A percentile compares a stretch with the other conserved stretches of the same genome.
These are phyloP conservation scores for Arthrobotrys sinensis DNA, from an alignment of 2,329 filamentous ascomycete genomes.

Conservation along the genomic window DNA sequence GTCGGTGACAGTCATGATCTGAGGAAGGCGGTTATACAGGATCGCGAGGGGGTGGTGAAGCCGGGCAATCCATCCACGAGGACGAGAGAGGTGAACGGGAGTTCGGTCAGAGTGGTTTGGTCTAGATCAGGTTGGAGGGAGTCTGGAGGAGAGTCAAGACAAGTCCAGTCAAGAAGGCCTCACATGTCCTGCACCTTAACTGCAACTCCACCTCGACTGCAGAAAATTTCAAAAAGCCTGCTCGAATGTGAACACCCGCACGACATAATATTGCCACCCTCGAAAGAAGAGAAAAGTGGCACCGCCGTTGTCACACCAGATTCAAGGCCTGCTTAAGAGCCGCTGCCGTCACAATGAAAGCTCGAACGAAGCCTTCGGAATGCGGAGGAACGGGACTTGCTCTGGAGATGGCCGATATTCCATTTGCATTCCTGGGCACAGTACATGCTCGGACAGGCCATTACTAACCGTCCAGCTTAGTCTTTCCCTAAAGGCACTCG, in stretches of 20 bases:
- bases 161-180: not conserved
- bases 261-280: slow-evolving; percentile 17
- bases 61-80: slow-evolving; percentile 49
- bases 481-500: slow-evolving; percentile 7
- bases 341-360: not conserved
- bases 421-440: not conserved
- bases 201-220: slow-evolving; percentile 32
- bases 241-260: slow-evolving; percentile 9
- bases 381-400: slow-evolving; percentile 20
- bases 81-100: slow-evolving; percentile 13
- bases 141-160: not conserved
- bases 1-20: slow-evolving; percentile 57
- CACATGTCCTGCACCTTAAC: slow-evolving; percentile 30
- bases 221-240: slow-evolving; percentile 15
- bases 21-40: slow-evolving; percentile 29
- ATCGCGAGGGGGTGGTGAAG: slow-evolving; percentile 32
- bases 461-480: slow-evolving; percentile 14
- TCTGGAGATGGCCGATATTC: slow-evolving; percentile 28
- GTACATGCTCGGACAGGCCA: not conserved
- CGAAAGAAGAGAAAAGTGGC: not conserved
- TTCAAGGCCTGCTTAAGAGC: slow-evolving; percentile 7
- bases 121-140: slow-evolving; percentile 23
- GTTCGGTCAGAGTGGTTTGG: slow-evolving; percentile 14
- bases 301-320: slow-evolving; percentile 2
- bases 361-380: slow-evolving; percentile 2